Evolutionary conservation across 2,329 filamentous ascomycete genomes (phyloP), one percentile per base, ranked within the genome.

Genomic region (Curvularia spicifera): DNA sequence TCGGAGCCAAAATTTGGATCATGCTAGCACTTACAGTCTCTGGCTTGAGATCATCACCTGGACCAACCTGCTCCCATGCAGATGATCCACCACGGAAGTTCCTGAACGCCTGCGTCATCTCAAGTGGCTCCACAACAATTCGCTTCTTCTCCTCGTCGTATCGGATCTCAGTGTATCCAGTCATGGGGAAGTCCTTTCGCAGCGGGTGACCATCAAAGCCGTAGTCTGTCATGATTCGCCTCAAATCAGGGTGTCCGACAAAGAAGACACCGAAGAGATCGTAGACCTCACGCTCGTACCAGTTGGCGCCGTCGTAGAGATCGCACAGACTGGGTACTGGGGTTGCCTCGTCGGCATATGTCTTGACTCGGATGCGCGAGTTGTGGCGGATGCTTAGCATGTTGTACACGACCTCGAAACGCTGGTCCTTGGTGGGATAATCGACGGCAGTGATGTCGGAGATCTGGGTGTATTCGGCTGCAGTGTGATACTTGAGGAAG

Each of bases 71-170:
- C 78, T 90, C 85, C 85, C 88, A 90, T 40, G 82, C 77, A 48
- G 78, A 73, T 48, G 62, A 85, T 66, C 93, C 92, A 61, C 93
- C 93, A 81, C 97, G 93, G 75, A 99, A 99, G 83, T 99, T 98
- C 71, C 95, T 89, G 88, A 96, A 99, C 7, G 96, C 95, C 81
- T 99, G 95, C 13, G 95, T 98, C 79, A 99, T 86, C 83, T 99
- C 95, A 49, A 99, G 84, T 40, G 96, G 95, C 84, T 99, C 96
- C 31, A 96, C 94, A 60, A 99, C 94, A 76, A 99, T 97, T 63
- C 95, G 88, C 88, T 99, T 99, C 91, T 97, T 99, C 85, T 99
- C 96, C 82, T 99, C 95, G 69, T 99, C 95, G 76, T 96, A 99
- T 74, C 95, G 87, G 68, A 99, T 90, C 83, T 99, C 96, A 33